Conservation (phyloP, 2,329 filamentous ascomycete species). For the Amylocarpus encephaloides region DNA sequence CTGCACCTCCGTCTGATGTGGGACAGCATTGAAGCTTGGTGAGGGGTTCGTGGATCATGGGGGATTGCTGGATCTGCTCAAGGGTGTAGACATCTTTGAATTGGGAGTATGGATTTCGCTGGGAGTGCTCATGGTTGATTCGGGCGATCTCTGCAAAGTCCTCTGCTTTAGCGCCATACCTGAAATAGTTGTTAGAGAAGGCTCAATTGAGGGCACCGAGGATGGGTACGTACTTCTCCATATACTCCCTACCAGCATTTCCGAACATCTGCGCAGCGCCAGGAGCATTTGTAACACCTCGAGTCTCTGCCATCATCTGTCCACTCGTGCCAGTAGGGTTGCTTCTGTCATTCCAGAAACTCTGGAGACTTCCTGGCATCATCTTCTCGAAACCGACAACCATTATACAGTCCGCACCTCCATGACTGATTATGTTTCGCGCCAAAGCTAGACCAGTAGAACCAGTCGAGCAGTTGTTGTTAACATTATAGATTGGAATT, state of each 20-base stretch:
- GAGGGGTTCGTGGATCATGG: constrained; percentile 77
- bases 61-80: constrained; percentile 69
- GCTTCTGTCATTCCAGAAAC: constrained; percentile 76
- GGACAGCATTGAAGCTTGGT: constrained; percentile 99
- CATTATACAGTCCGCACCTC: constrained; percentile 79
- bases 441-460: constrained; percentile 84
- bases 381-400: constrained; percentile 98
- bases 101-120: constrained; percentile 94
- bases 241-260: constrained; percentile 89
- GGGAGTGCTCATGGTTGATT: constrained; percentile 87
- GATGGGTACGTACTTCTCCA: constrained; percentile 64
- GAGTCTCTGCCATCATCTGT: constrained; percentile 75
- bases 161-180: constrained; percentile 71
- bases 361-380: constrained; percentile 82
- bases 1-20: constrained; percentile 86
- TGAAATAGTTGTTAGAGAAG: constrained; percentile 30
- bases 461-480: constrained; percentile 98
- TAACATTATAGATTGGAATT: constrained; percentile 96
- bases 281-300: constrained; percentile 75
- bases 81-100: constrained; percentile 88
- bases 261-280: constrained; percentile 91
- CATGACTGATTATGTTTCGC: constrained; percentile 69
- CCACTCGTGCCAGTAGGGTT: constrained; percentile 69
- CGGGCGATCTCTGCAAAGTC: constrained; percentile 95
- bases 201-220: background rate